phyloP scores from a whole-genome alignment of 1,284 basidiomycete species.

The Ganoderma lingzhi region DNA sequence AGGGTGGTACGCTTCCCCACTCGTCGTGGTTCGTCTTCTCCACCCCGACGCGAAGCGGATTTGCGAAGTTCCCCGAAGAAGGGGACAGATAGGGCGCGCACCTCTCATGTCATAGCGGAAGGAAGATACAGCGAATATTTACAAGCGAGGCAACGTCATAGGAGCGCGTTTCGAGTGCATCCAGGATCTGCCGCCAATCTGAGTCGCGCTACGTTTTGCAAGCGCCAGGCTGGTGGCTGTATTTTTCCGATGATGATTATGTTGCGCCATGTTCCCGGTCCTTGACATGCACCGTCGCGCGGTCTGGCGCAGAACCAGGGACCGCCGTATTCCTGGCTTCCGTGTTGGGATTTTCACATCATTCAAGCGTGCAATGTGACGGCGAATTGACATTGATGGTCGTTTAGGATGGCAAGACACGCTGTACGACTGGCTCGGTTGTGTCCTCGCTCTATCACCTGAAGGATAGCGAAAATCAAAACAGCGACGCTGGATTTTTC shows the following conservation, averaged over 20 bases:
- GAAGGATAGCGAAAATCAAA: slow-evolving; percentile 88
- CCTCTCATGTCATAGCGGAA: neutral
- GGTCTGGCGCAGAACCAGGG: slow-evolving; percentile 3
- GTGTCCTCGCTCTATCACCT: slow-evolving; percentile 96
- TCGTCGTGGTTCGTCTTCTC: neutral
- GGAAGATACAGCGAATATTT: neutral
- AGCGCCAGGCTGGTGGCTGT: slow-evolving; percentile 9
- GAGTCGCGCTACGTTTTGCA: neutral
- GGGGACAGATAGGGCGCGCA: neutral
- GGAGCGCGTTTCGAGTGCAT: neutral
- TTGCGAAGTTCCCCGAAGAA: neutral
- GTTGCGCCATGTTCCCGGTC: slow-evolving; percentile 18
- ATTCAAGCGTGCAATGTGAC: neutral
- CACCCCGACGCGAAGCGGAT: neutral
- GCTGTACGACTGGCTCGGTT: slow-evolving; percentile 89
- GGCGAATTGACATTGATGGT: neutral
- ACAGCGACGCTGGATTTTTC: slow-evolving; percentile 90
- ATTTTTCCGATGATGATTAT: neutral
- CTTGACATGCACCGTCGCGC: neutral
- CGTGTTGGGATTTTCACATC: neutral
- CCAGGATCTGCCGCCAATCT: slow-evolving; percentile 15
- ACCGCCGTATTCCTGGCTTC: neutral
- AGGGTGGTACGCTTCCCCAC: neutral
- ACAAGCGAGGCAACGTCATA: slow-evolving; percentile 6
- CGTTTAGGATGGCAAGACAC: slow-evolving; percentile 82